Evolutionary conservation across 805 yeast genomes (phyloP).

Genomic region (Teunomyces pallodes): DNA sequence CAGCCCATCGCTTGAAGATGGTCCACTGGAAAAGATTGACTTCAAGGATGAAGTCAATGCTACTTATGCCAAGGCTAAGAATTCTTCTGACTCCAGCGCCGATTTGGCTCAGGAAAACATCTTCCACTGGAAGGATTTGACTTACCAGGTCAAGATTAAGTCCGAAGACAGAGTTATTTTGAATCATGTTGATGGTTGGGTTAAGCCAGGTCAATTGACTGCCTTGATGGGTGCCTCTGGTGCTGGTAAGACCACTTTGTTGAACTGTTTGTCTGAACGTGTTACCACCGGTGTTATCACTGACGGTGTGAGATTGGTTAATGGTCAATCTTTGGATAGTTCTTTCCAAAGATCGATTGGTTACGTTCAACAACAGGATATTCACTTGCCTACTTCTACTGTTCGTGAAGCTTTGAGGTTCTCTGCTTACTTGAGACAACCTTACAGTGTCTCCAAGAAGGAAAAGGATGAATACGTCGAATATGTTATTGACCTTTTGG

Average conservation of each 20-base stretch:
- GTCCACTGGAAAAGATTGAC: constrained; percentile 5
- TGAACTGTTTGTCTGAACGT: constrained; percentile 34
- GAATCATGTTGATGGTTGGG: constrained; percentile 73
- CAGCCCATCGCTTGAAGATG: constrained; percentile 1
- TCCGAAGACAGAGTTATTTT: constrained; percentile 40
- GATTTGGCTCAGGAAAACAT: constrained; percentile 10
- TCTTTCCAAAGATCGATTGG: constrained; percentile 31
- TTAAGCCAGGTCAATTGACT: constrained; percentile 75
- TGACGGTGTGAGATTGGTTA: constrained; percentile 34
- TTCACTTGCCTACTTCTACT: constrained; percentile 27
- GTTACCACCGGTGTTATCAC: constrained; percentile 21
- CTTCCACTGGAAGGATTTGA: constrained; percentile 40
- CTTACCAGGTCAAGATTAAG: constrained; percentile 36
- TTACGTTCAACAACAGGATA: constrained; percentile 31
- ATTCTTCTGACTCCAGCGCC: constrained; percentile 11
- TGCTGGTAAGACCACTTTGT: constrained; percentile 43
- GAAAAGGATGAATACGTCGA: constrained; percentile 24
- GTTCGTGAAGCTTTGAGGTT: constrained; percentile 25
- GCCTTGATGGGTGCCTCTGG: constrained; percentile 62
- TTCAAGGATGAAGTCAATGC: constrained; percentile 15
- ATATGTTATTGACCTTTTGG: constrained; percentile 19
- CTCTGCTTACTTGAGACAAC: constrained; percentile 24
- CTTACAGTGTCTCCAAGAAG: constrained; percentile 12
- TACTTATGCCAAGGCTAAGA: constrained; percentile 14
- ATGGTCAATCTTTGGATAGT: constrained; percentile 18